Evolutionary conservation across 176 grass and related monocot species (phyloP), one percentile per base, ranked within the genome.

Genomic region (Juncus effusus): DNA sequence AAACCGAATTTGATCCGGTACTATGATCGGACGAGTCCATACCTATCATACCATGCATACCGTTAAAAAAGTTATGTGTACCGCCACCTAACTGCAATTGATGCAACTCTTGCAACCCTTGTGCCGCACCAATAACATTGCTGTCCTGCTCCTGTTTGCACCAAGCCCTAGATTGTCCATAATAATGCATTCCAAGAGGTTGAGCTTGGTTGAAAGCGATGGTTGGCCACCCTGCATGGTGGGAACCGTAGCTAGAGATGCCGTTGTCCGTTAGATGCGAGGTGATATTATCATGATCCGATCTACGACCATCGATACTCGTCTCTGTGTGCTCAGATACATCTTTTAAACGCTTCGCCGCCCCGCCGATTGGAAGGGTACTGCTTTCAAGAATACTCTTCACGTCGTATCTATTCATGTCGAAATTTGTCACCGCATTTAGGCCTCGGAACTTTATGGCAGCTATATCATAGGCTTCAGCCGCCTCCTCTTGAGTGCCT

Each of bases 401-500:
- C n/a, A 94, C 82, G 4, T 94, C 82, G 16, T 94, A 94, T 2
- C 81, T 78, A 69, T 64, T 88, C 89, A 94, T 88, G 63, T 92
- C 89, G 60, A 93, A 93, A 81, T 93, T 93, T 7, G 89, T 93
- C 5, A 93, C 84, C 3, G 89, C 89, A 28, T 80, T 93, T 12
- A 93, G 81, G 19, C 89, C 89, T 0, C 89, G 76, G 73, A 93
- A 93, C 54, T 93, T 93, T 55, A 93, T 93, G 3, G 84, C 89
- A 0, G 89, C 89, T 0, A 93, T 93, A 63, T 93, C 89, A 13
- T 93, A 93, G 3, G 89, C 89, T 66, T 93, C 89, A 0, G 84
- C 89, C 6, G 89, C 89, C 68, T 93, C 89, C 75, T 93, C 89
- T 56, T 93, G 89, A 3, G 89, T 93, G 38, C 89, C 89, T 93